Base-by-base conservation (phyloP, 257 asterid species). In the Nicotiana benthamiana region DNA sequence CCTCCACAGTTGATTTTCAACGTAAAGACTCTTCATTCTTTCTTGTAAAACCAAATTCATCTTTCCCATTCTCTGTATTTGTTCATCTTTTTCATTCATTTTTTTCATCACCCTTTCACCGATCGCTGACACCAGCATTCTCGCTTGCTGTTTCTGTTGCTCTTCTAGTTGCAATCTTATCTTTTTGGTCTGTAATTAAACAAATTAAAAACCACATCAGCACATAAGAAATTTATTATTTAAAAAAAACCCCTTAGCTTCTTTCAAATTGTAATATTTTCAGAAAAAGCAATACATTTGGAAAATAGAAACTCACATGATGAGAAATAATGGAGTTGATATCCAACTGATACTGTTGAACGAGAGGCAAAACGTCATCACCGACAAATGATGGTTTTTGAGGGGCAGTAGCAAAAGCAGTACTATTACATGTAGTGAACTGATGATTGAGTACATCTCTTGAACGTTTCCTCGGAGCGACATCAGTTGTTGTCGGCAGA, bases 21-120 rank as follows among this genome's bases (percentile, higher is more conserved):
- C 80, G 87, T 80, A 88, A 0, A 94, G 90, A 27, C 65, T 70
- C 68, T 88, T 92, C 2, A 90, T 88, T 52, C 86, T 85, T 15
- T 94, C 97, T 64, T 92, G 95, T 13, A 94, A 90, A 0, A 82
- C 91, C 0, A 84, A 34, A 86, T 92, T 92, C 8, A 92, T 9
- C 67, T 90, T 94, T 0, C 90, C 91, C 81, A 94, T 83, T 82
- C 88, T 84, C 36, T 86, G 90, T 17, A 94, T 92, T 48, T 91
- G 93, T 12, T 89, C 97, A 9, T 94, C 97, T 62, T 93, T 94
- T 53, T 92, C 97, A 4, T 85, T 92, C 17, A 94, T 4, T 72
- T 83, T 92, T 77, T 75, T 91, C 87, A 85, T 75, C 80, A 84
- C 88, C 1, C 91, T 87, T 84, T 85, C 94, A 18, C 92, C 91